Evolutionary conservation across 2,329 filamentous ascomycete genomes (phyloP).

Genomic region (Metarhizium robertsii): DNA sequence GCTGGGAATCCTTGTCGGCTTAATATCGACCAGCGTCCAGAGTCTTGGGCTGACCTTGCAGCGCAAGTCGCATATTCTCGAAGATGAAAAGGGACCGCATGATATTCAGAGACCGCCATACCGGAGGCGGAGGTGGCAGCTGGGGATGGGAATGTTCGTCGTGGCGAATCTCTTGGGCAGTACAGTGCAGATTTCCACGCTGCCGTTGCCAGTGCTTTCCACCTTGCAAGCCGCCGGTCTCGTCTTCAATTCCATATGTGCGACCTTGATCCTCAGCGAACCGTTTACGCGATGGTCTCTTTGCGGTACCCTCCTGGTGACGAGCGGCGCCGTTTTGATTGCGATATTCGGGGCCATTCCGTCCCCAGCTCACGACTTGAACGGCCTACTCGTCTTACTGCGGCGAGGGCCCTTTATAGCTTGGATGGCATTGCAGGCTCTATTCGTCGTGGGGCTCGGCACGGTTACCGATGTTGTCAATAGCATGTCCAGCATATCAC

Average conservation of each 20-base stretch:
- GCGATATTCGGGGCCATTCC: constrained; percentile 90
- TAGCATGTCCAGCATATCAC: constrained; percentile 41
- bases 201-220: constrained; percentile 88
- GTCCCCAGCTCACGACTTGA: constrained; percentile 80
- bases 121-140: constrained; percentile 85
- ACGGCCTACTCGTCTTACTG: constrained; percentile 70
- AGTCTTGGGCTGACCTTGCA: constrained; percentile 92
- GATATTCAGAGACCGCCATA: constrained; percentile 79
- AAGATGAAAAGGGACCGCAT: constrained; percentile 82
- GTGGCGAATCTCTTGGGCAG: constrained; percentile 89
- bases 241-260: constrained; percentile 98
- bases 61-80: constrained; percentile 94
- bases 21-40: constrained; percentile 89
- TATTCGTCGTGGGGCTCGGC: constrained; percentile 63
- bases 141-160: constrained; percentile 96
- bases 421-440: constrained; percentile 77
- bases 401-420: constrained; percentile 66
- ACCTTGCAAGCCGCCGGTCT: constrained; percentile 92
- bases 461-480: constrained; percentile 49
- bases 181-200: constrained; percentile 92
- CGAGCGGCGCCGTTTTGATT: constrained; percentile 79
- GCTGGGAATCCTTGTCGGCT: constrained; percentile 88
- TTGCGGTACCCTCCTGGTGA: constrained; percentile 80
- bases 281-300: constrained; percentile 93
- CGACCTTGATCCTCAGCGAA: constrained; percentile 83